Evolutionary conservation across 2,329 filamentous ascomycete species (phyloP).

Genomic region (Aspergillus carbonarius): DNA sequence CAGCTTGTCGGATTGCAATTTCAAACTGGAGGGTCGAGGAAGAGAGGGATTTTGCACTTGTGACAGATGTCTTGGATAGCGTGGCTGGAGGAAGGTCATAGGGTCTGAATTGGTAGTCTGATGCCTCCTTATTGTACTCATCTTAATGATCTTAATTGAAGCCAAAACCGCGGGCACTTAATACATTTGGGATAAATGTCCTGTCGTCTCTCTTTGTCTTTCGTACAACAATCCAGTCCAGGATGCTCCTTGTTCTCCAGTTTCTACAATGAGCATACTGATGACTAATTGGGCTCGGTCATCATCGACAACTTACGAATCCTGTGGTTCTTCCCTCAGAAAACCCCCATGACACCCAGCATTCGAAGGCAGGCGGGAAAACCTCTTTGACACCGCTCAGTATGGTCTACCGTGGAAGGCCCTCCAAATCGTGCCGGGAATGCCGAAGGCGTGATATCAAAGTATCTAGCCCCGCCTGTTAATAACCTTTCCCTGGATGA

Average conservation of each 20-base stretch:
- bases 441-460: slow-evolving; percentile 7
- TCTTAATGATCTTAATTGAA: neutral
- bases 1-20: slow-evolving; percentile 79
- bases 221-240: too few relatives aligned
- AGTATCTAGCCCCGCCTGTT: neutral
- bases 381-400: neutral
- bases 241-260: too few relatives aligned
- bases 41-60: slow-evolving; percentile 63
- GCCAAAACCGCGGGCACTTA: neutral
- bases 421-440: slow-evolving; percentile 6
- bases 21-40: slow-evolving; percentile 79
- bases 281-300: too few relatives aligned
- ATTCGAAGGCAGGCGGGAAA: too few relatives aligned
- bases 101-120: neutral
- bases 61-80: slow-evolving; percentile 61
- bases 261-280: too few relatives aligned
- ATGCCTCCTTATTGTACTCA: neutral
- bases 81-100: slow-evolving; percentile 37
- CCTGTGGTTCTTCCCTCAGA: neutral
- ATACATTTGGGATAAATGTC: too few relatives aligned
- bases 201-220: too few relatives aligned
- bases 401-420: slow-evolving; percentile 8
- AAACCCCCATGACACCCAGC: neutral
- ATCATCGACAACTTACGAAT: too few relatives aligned
- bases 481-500: neutral